Evolutionary conservation across 2,329 filamentous ascomycete genomes (phyloP), one percentile per base, ranked within the genome.

Genomic region (Atkinsonella texensis): DNA sequence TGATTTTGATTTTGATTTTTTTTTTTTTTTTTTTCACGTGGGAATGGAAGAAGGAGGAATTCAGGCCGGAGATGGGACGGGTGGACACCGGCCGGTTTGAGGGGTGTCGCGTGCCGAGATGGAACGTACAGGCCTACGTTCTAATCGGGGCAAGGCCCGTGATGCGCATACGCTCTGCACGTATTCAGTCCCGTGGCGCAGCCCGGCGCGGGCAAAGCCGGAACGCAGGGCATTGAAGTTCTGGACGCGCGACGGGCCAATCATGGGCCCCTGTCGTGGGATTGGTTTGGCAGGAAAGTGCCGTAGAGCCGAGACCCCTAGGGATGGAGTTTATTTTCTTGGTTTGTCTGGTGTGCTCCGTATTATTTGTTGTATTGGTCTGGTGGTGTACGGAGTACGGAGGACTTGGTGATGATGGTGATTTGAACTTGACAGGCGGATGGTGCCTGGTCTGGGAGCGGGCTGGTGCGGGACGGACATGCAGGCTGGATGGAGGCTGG

Each of bases 161-260:
- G n/a, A n/a, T n/a, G n/a, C n/a, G n/a, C n/a, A n/a, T n/a, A n/a
- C n/a, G n/a, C n/a, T n/a, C n/a, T n/a, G n/a, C n/a, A n/a, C n/a
- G n/a, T n/a, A n/a, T n/a, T n/a, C n/a, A n/a, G 18, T 23, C 43
- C 6, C 23, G 13, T 15, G n/a, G 12, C 20, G 31, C 9, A 31
- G 17, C n/a, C 12, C 56, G 56, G 56, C n/a, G 17, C 56, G 56
- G 56, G 52, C 51, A 54, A 57, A 55, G 50, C 52, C 56, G 56
- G 56, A 56, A 54, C 43, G 47, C 38, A 44, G 23, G 32, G 55
- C 39, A 20, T 40, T 43, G n/a, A 1, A 11, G 4, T 23, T 15
- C 41, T 2, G 9, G 1, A 28, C 3, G 41, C 41, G 18, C 2
- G 41, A 43, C 41, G 28, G 41, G 40, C 40, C 40, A 42, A 23